These are phyloP conservation scores for Mucor saturninus DNA, from an alignment of 371 early-diverging fungal species.

Conservation along the genomic window DNA sequence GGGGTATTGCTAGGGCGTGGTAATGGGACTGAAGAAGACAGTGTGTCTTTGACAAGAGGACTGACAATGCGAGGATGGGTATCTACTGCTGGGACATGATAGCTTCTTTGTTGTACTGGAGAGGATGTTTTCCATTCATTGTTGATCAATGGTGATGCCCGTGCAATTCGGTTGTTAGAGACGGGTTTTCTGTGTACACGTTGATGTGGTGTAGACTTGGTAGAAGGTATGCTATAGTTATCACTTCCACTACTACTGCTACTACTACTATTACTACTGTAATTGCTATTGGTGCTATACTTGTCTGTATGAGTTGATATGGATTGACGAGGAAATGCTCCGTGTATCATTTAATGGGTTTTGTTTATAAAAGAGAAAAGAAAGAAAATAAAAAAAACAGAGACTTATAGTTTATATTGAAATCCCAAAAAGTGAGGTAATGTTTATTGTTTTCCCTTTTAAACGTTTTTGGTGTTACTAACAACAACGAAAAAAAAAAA, in stretches of 20 bases:
- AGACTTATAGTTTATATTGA: constrained; percentile 1
- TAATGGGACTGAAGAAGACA: background rate
- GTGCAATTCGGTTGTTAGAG: constrained; percentile 9
- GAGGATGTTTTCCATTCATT: constrained; percentile 12
- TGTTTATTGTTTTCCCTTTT: constrained; percentile 26
- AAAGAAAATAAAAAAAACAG: constrained; percentile 1
- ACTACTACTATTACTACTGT: constrained; percentile 1
- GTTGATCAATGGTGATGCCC: background rate
- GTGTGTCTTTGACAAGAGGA: background rate
- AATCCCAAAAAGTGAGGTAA: constrained; percentile 14
- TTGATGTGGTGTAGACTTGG: constrained; percentile 8
- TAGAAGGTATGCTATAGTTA: background rate
- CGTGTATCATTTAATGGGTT: constrained; percentile 2
- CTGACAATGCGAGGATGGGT: background rate
- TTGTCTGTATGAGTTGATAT: background rate
- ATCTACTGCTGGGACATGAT: constrained; percentile 12
- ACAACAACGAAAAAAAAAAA: constrained; percentile 2
- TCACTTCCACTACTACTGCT: background rate
- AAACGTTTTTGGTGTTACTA: constrained; percentile 9
- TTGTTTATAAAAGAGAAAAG: constrained; percentile 3
- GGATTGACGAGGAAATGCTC: constrained; percentile 21
- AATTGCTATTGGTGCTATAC: constrained; percentile 1
- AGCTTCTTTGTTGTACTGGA: constrained; percentile 1
- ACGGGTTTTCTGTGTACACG: constrained; percentile 30
- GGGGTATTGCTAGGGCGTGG: background rate